These are phyloP conservation scores for Phyllachora maydis DNA, from an alignment of 2,329 filamentous ascomycete species.

Conservation along the genomic window DNA sequence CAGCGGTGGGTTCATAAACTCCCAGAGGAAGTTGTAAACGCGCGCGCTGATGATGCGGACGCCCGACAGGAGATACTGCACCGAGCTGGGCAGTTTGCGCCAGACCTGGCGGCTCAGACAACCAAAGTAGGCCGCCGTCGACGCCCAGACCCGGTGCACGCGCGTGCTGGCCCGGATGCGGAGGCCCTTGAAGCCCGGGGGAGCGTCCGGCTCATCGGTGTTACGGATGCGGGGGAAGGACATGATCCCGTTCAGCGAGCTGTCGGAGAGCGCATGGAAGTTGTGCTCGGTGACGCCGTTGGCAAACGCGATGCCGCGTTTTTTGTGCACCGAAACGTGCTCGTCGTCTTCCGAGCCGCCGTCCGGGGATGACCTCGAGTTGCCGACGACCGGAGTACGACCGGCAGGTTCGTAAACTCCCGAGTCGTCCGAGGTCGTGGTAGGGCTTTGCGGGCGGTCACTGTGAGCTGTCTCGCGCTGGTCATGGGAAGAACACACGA, in stretches of 20 bases:
- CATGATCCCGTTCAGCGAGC: constrained; percentile 31
- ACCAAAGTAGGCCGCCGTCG: constrained; percentile 5
- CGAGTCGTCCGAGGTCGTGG: constrained; percentile 17
- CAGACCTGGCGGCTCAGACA: constrained; percentile 11
- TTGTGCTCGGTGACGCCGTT: too few species aligned
- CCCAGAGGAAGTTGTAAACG: constrained; percentile 51
- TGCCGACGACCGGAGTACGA: constrained; percentile 28
- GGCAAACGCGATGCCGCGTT: too few species aligned
- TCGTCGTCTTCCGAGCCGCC: constrained; percentile 24
- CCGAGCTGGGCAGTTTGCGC: constrained; percentile 17
- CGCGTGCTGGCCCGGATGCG: constrained; percentile 14
- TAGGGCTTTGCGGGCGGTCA: constrained; percentile 1
- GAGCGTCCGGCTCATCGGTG: constrained; percentile 17
- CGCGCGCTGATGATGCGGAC: constrained; percentile 15
- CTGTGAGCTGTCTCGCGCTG: constrained; percentile 4
- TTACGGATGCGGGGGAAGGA: constrained; percentile 37
- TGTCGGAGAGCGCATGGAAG: constrained; percentile 13
- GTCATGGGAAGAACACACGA: too few species aligned
- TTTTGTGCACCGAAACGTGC: constrained; percentile 3
- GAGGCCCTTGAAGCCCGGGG: too few species aligned
- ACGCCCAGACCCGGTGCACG: constrained; percentile 7
- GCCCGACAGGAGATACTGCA: constrained; percentile 14
- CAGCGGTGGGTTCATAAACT: constrained; percentile 94
- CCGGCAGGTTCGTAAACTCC: constrained; percentile 31
- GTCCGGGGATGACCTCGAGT: constrained; percentile 25